Evolutionary conservation across 2,329 filamentous ascomycete genomes (phyloP), one percentile per base, ranked within the genome.

Genomic region (Diaporthe australafricana): DNA sequence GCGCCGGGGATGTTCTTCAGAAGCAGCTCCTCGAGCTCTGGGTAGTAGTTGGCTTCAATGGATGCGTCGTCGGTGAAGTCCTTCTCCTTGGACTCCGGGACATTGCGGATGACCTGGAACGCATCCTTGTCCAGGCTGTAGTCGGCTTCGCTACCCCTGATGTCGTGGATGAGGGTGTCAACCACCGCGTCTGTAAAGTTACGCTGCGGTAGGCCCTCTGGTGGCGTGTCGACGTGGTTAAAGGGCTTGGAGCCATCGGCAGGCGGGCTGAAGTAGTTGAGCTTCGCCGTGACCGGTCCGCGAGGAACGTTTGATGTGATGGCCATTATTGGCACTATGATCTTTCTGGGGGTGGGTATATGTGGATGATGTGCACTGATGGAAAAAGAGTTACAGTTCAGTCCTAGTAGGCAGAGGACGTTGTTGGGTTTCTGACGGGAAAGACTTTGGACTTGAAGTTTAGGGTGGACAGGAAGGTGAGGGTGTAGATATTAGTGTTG

Each of bases 41-140:
- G 92, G 84, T 98, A 98, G 86, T 97, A 98, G 68, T 90, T 87
- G 1, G 83, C 77, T 77, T 88, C 83, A 81, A 98, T 93, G 73
- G 88, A 89, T 14, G 86, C 88, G 77, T 95, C 92, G 79, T 93
- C 90, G 5, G 81, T 81, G 80, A 96, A 97, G 50, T 89, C 87
- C 16, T 81, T 84, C 76, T 89, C 85, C 40, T 88, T 83, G 2
- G 88, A 87, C 1, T 88, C 86, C 0, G 90, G 84, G 1, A 94
- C 82, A 76, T 86, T 82, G 16, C 84, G 83, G 62, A 94, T 80
- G 25, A 93, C 84, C 71, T 90, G 86, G 84, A 98, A 97, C 75
- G 94, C 94, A 68, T 83, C 80, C 40, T 78, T 77, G 76, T 81
- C 78, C n/a, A 83, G 77, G 6, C 77, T 81, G 76, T 82, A 80